phyloP scores from a whole-genome alignment of 495 filamentous ascomycete genomes.

The Annulohypoxylon maeteangense region DNA sequence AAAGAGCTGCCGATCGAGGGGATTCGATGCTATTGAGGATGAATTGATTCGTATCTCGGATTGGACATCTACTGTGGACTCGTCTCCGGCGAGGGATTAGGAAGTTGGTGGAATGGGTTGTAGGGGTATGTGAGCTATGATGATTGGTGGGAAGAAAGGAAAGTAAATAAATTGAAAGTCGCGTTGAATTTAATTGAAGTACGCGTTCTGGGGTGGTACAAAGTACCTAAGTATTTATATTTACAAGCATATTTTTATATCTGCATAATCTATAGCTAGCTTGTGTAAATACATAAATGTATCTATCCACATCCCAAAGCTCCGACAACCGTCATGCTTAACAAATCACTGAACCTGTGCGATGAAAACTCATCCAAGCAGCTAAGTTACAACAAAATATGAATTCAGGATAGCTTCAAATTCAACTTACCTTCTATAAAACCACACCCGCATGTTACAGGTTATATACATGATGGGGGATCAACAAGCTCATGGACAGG shows the following conservation, averaged over 20 bases:
- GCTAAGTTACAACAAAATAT: not conserved
- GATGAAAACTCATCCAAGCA: not conserved
- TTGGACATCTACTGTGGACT: conserved; percentile 24
- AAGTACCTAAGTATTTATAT: not conserved
- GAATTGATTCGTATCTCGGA: conserved; percentile 42
- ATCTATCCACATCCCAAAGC: not conserved
- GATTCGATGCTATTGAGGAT: conserved; percentile 15
- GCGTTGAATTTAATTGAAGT: conserved; percentile 25
- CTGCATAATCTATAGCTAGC: too few species aligned
- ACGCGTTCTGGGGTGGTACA: conserved; percentile 13
- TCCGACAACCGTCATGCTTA: not conserved
- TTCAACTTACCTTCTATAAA: too few species aligned
- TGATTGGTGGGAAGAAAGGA: conserved; percentile 40
- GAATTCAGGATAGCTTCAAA: not conserved
- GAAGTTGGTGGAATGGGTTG: conserved; percentile 44
- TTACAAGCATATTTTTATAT: not conserved
- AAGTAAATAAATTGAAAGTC: conserved; percentile 23
- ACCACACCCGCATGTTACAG: not conserved
- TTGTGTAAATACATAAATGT: not conserved
- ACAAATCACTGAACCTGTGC: not conserved
- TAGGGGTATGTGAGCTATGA: conserved; percentile 15
- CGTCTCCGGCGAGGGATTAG: conserved; percentile 34
- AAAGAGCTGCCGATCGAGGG: conserved; percentile 48
- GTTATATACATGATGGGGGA: not conserved
- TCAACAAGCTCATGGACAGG: conserved; percentile 16